These are phyloP conservation scores for Lactifluus volemus DNA, from an alignment of 768 basidiomycete species.

Conservation along the genomic window DNA sequence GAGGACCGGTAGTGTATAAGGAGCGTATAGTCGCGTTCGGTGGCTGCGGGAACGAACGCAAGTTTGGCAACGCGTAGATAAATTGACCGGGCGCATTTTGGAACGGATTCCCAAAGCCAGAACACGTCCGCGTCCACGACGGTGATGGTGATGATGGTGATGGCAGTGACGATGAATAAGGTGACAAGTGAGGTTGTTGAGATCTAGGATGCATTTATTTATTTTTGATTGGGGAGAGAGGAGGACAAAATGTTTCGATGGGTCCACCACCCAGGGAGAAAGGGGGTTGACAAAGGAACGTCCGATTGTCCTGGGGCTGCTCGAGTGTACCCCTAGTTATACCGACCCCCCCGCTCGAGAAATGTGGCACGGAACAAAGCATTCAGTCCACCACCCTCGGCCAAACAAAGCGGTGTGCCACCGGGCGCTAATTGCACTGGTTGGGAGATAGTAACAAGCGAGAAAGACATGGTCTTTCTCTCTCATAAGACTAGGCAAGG, in stretches of 20 bases:
- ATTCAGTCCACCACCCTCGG: background rate
- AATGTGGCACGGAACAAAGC: background rate
- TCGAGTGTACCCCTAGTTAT: background rate
- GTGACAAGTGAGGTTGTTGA: background rate
- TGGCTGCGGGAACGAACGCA: background rate
- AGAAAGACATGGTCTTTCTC: too few species aligned
- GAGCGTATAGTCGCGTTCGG: too few species aligned
- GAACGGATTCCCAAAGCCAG: constrained; percentile 2
- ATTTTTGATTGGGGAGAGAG: background rate
- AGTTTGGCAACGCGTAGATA: constrained; percentile 5
- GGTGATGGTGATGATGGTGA: too few species aligned
- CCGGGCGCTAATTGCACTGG: too few species aligned
- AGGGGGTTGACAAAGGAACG: background rate
- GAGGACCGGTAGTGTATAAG: too few species aligned
- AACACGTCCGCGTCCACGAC: background rate
- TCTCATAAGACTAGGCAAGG: too few species aligned
- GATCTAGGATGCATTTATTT: background rate
- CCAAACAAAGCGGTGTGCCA: background rate
- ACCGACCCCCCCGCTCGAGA: background rate
- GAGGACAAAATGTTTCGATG: too few species aligned
- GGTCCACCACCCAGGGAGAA: too few species aligned
- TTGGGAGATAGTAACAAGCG: background rate
- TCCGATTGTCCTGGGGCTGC: background rate
- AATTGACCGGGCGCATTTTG: constrained; percentile 10
- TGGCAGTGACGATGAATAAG: too few species aligned